phyloP scores from a whole-genome alignment of 177 flowering plant genomes.

The Vitis hybrid region DNA sequence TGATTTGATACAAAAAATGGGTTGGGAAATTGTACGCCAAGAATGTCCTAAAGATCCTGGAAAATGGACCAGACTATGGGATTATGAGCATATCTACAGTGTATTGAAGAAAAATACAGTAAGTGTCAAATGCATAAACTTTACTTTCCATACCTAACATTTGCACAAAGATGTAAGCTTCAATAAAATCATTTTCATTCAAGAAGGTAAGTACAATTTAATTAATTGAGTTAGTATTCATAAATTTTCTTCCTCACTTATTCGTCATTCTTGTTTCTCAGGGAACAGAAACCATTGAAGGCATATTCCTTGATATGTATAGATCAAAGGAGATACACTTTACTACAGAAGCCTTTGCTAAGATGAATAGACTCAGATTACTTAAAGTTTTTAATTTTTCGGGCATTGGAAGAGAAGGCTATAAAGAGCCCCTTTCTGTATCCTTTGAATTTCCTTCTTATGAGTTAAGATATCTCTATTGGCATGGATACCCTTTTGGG shows the following conservation, averaged over 20 bases:
- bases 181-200: no score
- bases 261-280: neutral
- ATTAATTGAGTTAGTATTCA: no score
- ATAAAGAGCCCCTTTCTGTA: neutral
- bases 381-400: neutral
- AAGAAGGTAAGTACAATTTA: no score
- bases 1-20: constrained; percentile 15
- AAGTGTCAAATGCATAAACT: neutral
- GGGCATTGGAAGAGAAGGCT: no score
- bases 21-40: constrained; percentile 15
- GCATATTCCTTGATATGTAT: constrained; percentile 1
- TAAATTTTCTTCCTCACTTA: no score
- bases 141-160: neutral
- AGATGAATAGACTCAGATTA: constrained; percentile 5
- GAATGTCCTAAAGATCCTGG: constrained; percentile 8
- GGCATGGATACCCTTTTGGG: constrained; percentile 12
- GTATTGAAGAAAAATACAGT: constrained; percentile 6
- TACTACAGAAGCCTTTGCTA: constrained; percentile 13
- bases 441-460: neutral
- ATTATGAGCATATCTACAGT: constrained; percentile 1
- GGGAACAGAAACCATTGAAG: constrained; percentile 19
- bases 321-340: neutral
- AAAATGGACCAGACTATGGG: constrained; percentile 16
- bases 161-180: no score
- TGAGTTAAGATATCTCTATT: constrained; percentile 17